Evolutionary conservation across 176 grass and related monocot genomes (phyloP).

Genomic region (Triticum dicoccoides): DNA sequence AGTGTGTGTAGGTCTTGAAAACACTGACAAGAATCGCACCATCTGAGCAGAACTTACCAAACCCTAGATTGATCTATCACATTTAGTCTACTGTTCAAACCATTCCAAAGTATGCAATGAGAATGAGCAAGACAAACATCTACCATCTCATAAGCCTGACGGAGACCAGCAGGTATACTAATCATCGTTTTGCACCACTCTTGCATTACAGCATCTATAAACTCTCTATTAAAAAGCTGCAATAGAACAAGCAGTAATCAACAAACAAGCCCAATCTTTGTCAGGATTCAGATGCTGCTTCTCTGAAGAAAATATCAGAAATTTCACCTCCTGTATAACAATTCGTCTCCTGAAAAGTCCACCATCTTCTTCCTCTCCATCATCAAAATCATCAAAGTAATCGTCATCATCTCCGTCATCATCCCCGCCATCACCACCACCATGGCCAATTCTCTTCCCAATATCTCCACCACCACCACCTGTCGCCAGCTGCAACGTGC

Average conservation of each 20-base stretch:
- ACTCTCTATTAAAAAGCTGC: slow-evolving; percentile 91
- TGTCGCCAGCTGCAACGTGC: slow-evolving; percentile 55
- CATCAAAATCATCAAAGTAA: slow-evolving; percentile 97
- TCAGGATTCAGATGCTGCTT: background rate
- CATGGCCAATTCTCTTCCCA: slow-evolving; percentile 89
- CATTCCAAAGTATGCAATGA: slow-evolving; percentile 9
- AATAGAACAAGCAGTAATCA: slow-evolving; percentile 31
- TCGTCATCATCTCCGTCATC: slow-evolving; percentile 97
- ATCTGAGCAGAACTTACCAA: slow-evolving; percentile 94
- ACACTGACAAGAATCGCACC: slow-evolving; percentile 75
- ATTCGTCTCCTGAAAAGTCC: slow-evolving; percentile 84
- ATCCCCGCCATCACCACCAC: slow-evolving; percentile 94
- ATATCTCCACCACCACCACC: slow-evolving; percentile 97
- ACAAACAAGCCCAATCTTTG: slow-evolving; percentile 5
- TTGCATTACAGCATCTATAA: slow-evolving; percentile 92
- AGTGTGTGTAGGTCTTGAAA: slow-evolving; percentile 80
- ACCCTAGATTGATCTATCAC: slow-evolving; percentile 55
- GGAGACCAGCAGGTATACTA: slow-evolving; percentile 83
- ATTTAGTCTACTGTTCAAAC: slow-evolving; percentile 34
- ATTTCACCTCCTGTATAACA: slow-evolving; percentile 80
- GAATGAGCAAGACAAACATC: slow-evolving; percentile 7
- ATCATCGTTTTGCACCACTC: slow-evolving; percentile 93
- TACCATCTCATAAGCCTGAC: slow-evolving; percentile 97
- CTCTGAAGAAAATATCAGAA: slow-evolving; percentile 22
- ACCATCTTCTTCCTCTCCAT: slow-evolving; percentile 81